Conservation (phyloP, 257 asterid species). For the Ophiorrhiza pumila region DNA sequence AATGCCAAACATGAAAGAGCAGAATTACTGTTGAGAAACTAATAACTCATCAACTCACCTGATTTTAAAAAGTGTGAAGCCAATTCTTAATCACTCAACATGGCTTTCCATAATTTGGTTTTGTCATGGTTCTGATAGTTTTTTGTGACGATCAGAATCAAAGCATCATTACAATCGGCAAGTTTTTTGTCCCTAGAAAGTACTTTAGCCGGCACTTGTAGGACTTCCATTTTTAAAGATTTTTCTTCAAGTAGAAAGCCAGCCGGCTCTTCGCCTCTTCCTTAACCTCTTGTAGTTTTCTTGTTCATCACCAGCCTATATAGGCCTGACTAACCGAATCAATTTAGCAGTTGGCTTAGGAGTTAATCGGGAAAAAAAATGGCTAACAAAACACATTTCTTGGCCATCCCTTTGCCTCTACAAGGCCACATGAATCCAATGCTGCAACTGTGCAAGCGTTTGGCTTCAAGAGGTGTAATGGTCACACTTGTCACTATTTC, state of each 20-base stretch:
- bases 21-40: no score
- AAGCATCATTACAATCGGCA: neutral
- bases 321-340: no score
- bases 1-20: no score
- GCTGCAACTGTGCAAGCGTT: slow-evolving; percentile 41
- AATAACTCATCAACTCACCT: no score
- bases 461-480: slow-evolving; percentile 31
- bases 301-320: no score
- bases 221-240: neutral
- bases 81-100: no score
- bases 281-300: no score
- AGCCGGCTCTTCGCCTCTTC: slow-evolving; percentile 5
- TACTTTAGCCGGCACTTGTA: neutral
- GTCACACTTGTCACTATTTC: slow-evolving; percentile 32
- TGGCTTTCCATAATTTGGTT: no score
- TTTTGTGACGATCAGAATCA: neutral
- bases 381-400: slow-evolving; percentile 14
- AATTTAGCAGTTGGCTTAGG: no score
- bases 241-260: no score
- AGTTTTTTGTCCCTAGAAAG: neutral
- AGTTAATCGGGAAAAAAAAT: no score
- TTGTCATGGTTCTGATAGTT: neutral
- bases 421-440: slow-evolving; percentile 61
- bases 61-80: no score
- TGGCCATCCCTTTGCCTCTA: slow-evolving; percentile 42